Base-by-base conservation (phyloP, 441 rosid genomes). In the Corymbia citriodora region DNA sequence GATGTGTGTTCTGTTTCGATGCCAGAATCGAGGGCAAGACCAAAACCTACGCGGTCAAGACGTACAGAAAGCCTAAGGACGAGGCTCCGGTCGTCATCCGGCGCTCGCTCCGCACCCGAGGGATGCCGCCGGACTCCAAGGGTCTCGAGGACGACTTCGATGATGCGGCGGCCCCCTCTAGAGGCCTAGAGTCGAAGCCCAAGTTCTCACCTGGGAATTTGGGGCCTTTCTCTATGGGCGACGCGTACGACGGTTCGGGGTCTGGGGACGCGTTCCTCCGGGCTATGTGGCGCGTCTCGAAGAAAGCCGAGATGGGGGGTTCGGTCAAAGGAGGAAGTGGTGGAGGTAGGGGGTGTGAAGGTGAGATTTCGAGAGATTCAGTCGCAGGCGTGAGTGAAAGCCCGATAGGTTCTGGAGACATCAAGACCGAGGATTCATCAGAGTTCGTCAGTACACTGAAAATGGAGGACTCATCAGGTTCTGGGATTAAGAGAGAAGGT, bases 41-140 rank as follows among this genome's bases (percentile, higher is more conserved):
- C 36, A 96, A 95, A 89, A 91, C 97, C 2, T 89, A 89, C 65
- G 95, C 92, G 89, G 85, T 49, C 70, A 92, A 91, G 86, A 74
- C 95, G 52, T 93, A 93, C 94, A 95, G 94, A 93, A 94, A 90
- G 87, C 93, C 88, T 57, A 95, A 94, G 72, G 55, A 92, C 9
- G 93, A 94, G 88, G 53, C 92, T 8, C 98, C 98, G 7, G 72
- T 92, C 36, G 96, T 98, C 49, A 93, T 93, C 16, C 93, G 99
- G 49, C 93, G 94, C 29, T 97, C 99, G 3, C 92, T 96, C 82
- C 96, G 99, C 23, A 89, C 94, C 14, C 93, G 96, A 89, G 99
- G 98, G 29, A 90, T 95, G 93, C 92, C 94, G n/a, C 98, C 98
- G 9, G 98, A 94, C 92, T 93, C 93, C 7, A 81, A 89, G 49